Conservation (phyloP, 768 basidiomycete species). For the Leccinum truebloodii region DNA sequence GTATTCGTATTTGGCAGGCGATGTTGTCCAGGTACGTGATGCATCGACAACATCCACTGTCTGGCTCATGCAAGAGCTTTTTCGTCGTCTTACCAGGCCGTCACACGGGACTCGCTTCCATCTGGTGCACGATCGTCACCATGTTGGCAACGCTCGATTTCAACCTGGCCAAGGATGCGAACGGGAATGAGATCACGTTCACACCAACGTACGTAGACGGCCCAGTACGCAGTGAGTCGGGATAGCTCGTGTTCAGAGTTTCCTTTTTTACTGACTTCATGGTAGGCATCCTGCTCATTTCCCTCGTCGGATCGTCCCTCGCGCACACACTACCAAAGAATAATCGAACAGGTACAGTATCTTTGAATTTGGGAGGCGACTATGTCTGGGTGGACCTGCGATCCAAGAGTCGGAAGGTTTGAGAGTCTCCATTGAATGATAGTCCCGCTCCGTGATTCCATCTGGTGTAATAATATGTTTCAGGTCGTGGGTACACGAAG, state of each 20-base stretch:
- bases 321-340: slow-evolving; percentile 3
- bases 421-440: too few species aligned
- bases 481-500: not conserved
- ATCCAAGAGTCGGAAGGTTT: too few species aligned
- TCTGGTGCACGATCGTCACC: not conserved
- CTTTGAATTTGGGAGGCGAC: too few species aligned
- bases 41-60: too few species aligned
- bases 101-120: not conserved
- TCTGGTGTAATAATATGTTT: not conserved
- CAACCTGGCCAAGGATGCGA: not conserved
- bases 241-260: not conserved
- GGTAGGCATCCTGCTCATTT: not conserved
- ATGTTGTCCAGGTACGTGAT: too few species aligned
- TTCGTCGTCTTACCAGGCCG: not conserved
- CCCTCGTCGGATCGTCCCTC: slow-evolving; percentile 12
- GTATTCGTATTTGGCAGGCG: too few species aligned
- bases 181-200: not conserved
- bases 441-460: too few species aligned
- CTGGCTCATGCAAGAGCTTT: not conserved
- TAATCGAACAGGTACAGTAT: too few species aligned
- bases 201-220: not conserved
- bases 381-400: too few species aligned
- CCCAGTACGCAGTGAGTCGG: not conserved
- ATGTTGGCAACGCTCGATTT: not conserved
- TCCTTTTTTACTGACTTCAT: not conserved